These are phyloP conservation scores for Arabidopsis lyrata DNA, from an alignment of 441 rosid species.

Conservation along the genomic window DNA sequence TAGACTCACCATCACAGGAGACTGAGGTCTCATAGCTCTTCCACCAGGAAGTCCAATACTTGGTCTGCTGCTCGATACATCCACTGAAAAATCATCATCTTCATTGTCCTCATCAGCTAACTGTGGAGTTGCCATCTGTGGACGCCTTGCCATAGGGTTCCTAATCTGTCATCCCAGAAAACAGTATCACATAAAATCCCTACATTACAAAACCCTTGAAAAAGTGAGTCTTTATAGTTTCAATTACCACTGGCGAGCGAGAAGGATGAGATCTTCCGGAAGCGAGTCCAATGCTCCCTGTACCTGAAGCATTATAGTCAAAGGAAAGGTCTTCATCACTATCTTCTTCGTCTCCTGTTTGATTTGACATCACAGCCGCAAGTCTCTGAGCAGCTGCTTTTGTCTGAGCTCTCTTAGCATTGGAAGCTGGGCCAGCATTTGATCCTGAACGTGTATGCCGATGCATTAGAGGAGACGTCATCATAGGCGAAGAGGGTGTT, in stretches of 20 bases:
- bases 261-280: conserved; percentile 63
- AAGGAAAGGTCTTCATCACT: conserved; percentile 67
- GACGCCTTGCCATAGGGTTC: conserved; percentile 44
- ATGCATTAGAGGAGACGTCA: conserved; percentile 51
- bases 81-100: conserved; percentile 50
- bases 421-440: conserved; percentile 42
- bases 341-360: conserved; percentile 59
- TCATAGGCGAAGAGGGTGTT: conserved; percentile 55
- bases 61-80: conserved; percentile 43
- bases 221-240: conserved; percentile 3
- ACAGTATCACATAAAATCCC: neutral
- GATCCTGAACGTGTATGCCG: conserved; percentile 79
- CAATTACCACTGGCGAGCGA: conserved; percentile 67
- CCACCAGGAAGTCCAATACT: conserved; percentile 58
- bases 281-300: conserved; percentile 71
- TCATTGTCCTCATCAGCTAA: conserved; percentile 49
- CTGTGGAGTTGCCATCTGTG: conserved; percentile 42
- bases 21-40: conserved; percentile 47
- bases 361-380: conserved; percentile 88
- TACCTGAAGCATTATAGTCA: conserved; percentile 47
- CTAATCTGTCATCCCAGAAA: conserved; percentile 41
- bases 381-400: conserved; percentile 94
- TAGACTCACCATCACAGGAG: conserved; percentile 52
- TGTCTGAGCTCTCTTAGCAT: conserved; percentile 73
- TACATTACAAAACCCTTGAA: neutral